phyloP scores from a whole-genome alignment of 805 yeast species.

The Hanseniaspora taiwanica region DNA sequence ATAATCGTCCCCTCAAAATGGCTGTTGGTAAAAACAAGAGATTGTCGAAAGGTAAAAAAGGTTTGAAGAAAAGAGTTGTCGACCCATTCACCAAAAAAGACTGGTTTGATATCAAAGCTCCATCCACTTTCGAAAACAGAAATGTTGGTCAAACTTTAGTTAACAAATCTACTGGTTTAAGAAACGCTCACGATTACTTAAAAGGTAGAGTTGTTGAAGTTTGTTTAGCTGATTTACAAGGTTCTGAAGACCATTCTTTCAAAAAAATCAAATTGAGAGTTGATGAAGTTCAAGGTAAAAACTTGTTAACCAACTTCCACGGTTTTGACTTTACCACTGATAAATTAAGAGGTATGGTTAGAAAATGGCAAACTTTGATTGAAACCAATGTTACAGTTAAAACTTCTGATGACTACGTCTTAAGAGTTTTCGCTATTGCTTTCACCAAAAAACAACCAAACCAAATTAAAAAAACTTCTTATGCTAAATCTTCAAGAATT shows the following conservation, averaged over 20 bases:
- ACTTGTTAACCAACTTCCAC: constrained; percentile 98
- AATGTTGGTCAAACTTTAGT: constrained; percentile 97
- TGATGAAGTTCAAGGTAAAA: constrained; percentile 98
- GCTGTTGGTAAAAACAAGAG: constrained; percentile 86
- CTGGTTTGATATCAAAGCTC: constrained; percentile 98
- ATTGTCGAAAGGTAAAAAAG: constrained; percentile 84
- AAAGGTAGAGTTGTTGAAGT: constrained; percentile 97
- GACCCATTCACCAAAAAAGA: constrained; percentile 99
- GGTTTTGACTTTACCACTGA: constrained; percentile 97
- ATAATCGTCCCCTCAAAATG: no score
- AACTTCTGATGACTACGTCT: constrained; percentile 94
- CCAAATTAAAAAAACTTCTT: constrained; percentile 95
- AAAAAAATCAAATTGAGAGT: constrained; percentile 96
- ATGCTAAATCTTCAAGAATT: constrained; percentile 95
- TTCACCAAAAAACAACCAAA: constrained; percentile 96
- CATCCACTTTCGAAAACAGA: constrained; percentile 96
- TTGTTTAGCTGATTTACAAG: constrained; percentile 93
- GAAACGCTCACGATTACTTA: constrained; percentile 94
- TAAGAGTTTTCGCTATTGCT: constrained; percentile 93
- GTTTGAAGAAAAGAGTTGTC: constrained; percentile 97
- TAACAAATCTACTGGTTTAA: constrained; percentile 96
- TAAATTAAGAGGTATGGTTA: constrained; percentile 92
- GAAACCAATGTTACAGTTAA: constrained; percentile 97
- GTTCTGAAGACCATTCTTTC: constrained; percentile 97
- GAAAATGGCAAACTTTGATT: constrained; percentile 98